phyloP scores from a whole-genome alignment of 345 rosid genomes.

The Eutrema yunnanense region DNA sequence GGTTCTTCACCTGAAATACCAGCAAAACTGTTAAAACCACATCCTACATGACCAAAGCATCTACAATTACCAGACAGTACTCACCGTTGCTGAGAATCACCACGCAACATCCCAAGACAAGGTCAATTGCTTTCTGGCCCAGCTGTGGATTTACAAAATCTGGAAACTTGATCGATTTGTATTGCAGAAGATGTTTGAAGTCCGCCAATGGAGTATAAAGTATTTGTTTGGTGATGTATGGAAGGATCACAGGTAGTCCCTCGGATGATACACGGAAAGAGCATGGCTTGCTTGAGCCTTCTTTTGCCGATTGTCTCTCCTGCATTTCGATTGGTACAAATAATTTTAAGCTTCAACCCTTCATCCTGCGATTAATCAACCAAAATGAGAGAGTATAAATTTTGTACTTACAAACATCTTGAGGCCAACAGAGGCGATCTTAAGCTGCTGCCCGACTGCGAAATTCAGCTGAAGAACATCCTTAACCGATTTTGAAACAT shows the following conservation, averaged over 20 bases:
- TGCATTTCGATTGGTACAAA: constrained; percentile 4
- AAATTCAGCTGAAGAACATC: constrained; percentile 77
- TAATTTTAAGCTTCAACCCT: neutral
- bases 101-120: constrained; percentile 78
- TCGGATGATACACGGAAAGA: constrained; percentile 91
- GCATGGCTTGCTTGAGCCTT: constrained; percentile 66
- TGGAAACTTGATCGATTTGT: constrained; percentile 66
- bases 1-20: constrained; percentile 27
- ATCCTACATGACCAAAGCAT: neutral
- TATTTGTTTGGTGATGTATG: constrained; percentile 79
- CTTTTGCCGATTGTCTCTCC: constrained; percentile 89
- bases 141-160: constrained; percentile 68
- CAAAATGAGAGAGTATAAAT: neutral
- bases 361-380: neutral
- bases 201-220: constrained; percentile 53
- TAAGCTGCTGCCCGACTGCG: constrained; percentile 81
- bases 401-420: constrained; percentile 92
- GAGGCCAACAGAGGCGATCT: constrained; percentile 90
- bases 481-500: constrained; percentile 82
- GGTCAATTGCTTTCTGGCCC: constrained; percentile 64
- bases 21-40: neutral
- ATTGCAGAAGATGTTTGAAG: constrained; percentile 79
- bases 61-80: constrained; percentile 9
- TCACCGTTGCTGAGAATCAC: constrained; percentile 57
- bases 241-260: constrained; percentile 89